Base-by-base conservation (phyloP, 2,329 filamentous ascomycete species). In the Cytospora piceicola region DNA sequence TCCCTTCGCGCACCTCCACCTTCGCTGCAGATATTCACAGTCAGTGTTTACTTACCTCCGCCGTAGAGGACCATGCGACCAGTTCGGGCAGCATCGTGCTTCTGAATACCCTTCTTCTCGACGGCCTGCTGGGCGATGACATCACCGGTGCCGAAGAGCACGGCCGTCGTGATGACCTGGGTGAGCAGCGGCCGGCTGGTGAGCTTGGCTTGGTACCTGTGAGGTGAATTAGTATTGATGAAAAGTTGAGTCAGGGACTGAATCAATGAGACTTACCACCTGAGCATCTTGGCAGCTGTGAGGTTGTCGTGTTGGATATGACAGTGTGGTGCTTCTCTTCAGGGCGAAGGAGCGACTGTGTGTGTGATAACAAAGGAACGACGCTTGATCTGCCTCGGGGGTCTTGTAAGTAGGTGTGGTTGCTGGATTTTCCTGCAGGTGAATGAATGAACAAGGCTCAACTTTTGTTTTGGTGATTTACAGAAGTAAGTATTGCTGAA, bases 141-240 rank as follows among this genome's bases (percentile, higher is more conserved):
- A 80, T 99, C 95, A 73, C 95, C 95, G 17, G 93, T 92, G 66
- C 91, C 94, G 77, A 98, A 99, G 69, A 99, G 89, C 67, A 98
- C 85, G 58, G 92, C 91, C 49, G 94, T 97, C 64, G 93, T 96
- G 72, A 97, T 81, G 76, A 90, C 92, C 82, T 97, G 93, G 14
- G 94, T 98, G 74, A 97, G 87, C 72, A 98, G 82, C 67, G 94
- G 94, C 75, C 91, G 87, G 73, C 88, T 86, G 72, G 90, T 89
- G 76, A 97, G 84, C 78, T 88, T 91, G 75, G 87, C 83, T 80
- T 96, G 93, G 82, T 98, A 98, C 93, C 94, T 92, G 72, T 49
- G 56, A 60, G 53, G 36, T 52, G 8, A 17, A n/a, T 30, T n/a
- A 22, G 22, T 36, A 42, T 42, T 42, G 39, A 7, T n/a, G 20